Conservation (phyloP, 371 early-diverging fungal species). For the Mucor racemosus region DNA sequence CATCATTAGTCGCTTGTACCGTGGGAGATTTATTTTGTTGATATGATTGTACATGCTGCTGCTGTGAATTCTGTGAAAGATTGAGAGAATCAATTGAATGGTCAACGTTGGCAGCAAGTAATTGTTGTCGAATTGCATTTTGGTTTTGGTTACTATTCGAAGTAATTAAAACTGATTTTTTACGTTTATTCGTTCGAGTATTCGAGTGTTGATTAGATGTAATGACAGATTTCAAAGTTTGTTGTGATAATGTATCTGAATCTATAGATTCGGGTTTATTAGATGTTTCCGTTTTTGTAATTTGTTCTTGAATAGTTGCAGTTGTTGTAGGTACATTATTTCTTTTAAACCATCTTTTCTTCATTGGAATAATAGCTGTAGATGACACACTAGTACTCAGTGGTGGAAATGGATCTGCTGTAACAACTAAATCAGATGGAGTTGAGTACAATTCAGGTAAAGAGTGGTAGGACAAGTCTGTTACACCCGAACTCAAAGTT, state of each 20-base stretch:
- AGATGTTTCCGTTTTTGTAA: neutral
- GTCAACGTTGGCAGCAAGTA: slow-evolving; percentile 17
- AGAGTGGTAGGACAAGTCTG: slow-evolving; percentile 19
- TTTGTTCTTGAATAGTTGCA: neutral
- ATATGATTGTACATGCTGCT: neutral
- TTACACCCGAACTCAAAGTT: neutral
- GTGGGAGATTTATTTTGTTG: slow-evolving; percentile 11
- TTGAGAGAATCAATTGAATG: slow-evolving; percentile 9
- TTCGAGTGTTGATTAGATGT: slow-evolving; percentile 2
- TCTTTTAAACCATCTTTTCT: slow-evolving; percentile 28
- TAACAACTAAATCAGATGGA: slow-evolving; percentile 26
- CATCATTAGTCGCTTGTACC: neutral
- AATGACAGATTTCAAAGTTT: slow-evolving; percentile 26
- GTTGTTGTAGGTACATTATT: neutral
- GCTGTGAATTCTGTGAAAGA: neutral
- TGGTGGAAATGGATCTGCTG: slow-evolving; percentile 24
- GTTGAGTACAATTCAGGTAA: slow-evolving; percentile 29
- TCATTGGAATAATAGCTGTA: neutral
- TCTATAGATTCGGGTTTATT: neutral
- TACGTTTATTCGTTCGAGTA: slow-evolving; percentile 10
- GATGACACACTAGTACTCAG: slow-evolving; percentile 18
- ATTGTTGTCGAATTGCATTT: neutral
- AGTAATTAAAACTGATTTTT: neutral
- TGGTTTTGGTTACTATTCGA: neutral
- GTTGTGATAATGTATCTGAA: slow-evolving; percentile 25